Conservation (phyloP, 257 asterid species). For the Nicotiana sylvestris region DNA sequence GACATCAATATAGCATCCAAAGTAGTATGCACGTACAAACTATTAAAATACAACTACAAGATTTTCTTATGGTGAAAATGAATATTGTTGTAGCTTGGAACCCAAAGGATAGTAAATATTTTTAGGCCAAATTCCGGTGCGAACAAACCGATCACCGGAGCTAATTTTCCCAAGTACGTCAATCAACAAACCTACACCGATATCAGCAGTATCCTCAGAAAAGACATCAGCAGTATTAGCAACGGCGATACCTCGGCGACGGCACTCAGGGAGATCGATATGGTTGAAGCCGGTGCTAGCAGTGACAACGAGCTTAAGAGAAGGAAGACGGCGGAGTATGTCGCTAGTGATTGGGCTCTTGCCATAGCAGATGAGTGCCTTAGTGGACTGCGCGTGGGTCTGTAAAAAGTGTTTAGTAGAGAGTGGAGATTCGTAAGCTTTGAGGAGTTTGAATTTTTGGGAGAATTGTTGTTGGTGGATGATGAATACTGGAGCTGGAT, state of each 20-base stretch:
- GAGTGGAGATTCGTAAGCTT: constrained; percentile 24
- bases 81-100: constrained; percentile 7
- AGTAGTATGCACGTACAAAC: too few species aligned
- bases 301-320: constrained; percentile 15
- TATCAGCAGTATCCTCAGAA: constrained; percentile 54
- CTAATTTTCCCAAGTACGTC: constrained; percentile 44
- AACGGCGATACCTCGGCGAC: constrained; percentile 18
- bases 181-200: constrained; percentile 53
- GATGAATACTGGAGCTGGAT: constrained; percentile 14
- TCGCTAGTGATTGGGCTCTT: constrained; percentile 16
- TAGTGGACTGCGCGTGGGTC: constrained; percentile 13
- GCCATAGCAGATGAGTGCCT: constrained; percentile 20
- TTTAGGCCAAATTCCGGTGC: constrained; percentile 18
- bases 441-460: constrained; percentile 16
- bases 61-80: background rate
- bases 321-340: constrained; percentile 15
- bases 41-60: too few species aligned
- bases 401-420: constrained; percentile 14
- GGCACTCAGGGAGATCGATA: constrained; percentile 17
- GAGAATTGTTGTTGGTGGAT: constrained; percentile 18
- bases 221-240: constrained; percentile 20
- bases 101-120: constrained; percentile 15
- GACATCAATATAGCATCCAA: too few species aligned
- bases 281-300: constrained; percentile 21
- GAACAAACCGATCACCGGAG: constrained; percentile 23